Base-by-base conservation (phyloP, 352 stramenopile species). In the Pythium scleroteichum region DNA sequence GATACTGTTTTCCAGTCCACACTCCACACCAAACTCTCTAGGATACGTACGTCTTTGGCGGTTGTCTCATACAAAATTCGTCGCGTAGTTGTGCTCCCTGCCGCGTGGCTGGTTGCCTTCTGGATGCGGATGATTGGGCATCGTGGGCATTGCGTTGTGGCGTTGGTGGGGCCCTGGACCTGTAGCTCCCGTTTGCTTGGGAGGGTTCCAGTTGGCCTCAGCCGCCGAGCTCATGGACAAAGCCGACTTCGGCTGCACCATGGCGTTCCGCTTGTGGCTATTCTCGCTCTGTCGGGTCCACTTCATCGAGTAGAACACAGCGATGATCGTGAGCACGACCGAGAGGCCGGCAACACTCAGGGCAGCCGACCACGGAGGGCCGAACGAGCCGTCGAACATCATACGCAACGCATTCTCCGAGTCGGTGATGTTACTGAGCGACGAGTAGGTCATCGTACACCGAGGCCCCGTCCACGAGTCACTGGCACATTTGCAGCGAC, bases 381-480 rank as follows among this genome's bases (percentile, higher is more conserved):
- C 78, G 51, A 75, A 87, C 33, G 73, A 74, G 54, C 72, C 71
- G 51, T 64, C 23, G 27, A 62, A 68, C 46, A 68, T 66, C 10
- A 50, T 53, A 17, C 32, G 16, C 10, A 71, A 39, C 3, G 51
- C 49, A 27, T 47, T 54, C 39, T 66, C 56, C 23, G 29, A 32
- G 32, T 66, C 63, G 26, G 42, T 26, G 12, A 64, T 44, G 13
- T 71, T 23, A 47, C 62, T 13, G 41, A 72, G n/a, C 24, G 52
- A 53, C 47, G 66, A 32, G 41, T 71, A 42, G 22, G 73, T 70
- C 0, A 71, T 66, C 0, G 74, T 87, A 3, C 79, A 89, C 2
- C 79, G 79, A 38, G 79, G 79, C n/a, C 79, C 79, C 1, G 66
- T 71, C 79, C 79, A 90, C 3, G 75, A 76, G 10, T 52, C 44